These are phyloP conservation scores for Tulasnella sp. DNA, from an alignment of 768 basidiomycete genomes.

Conservation along the genomic window DNA sequence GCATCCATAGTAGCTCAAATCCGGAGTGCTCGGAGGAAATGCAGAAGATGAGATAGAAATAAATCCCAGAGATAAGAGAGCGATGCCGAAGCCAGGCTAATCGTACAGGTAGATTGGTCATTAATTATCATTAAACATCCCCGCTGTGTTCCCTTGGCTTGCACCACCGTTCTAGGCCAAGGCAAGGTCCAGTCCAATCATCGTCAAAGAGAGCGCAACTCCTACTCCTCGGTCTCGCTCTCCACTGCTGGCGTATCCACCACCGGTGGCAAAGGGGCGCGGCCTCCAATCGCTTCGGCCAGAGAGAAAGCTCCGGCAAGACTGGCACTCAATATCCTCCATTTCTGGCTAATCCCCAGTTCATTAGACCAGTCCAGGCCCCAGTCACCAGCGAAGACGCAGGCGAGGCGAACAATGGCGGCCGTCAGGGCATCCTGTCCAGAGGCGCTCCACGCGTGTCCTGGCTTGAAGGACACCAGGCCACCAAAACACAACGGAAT, in stretches of 20 bases:
- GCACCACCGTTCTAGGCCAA: too few species aligned
- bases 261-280: background rate
- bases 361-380: slow-evolving; percentile 28
- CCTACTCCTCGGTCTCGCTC: background rate
- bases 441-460: slow-evolving; percentile 17
- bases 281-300: slow-evolving; percentile 45
- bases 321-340: slow-evolving; percentile 46
- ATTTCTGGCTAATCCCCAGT: slow-evolving; percentile 36
- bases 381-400: slow-evolving; percentile 19
- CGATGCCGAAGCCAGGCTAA: background rate
- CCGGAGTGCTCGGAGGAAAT: too few species aligned
- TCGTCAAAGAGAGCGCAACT: background rate
- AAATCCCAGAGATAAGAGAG: background rate
- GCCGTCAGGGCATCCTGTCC: slow-evolving; percentile 47
- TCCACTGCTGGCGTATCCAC: background rate
- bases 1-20: too few species aligned
- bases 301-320: slow-evolving; percentile 56
- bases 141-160: too few species aligned
- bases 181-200: too few species aligned
- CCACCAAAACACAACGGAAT: slow-evolving; percentile 47
- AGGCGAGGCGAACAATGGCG: slow-evolving; percentile 51
- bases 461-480: slow-evolving; percentile 46
- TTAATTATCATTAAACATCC: background rate
- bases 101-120: background rate
- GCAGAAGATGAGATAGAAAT: too few species aligned